Base-by-base conservation (phyloP, 768 basidiomycete genomes). In the Tulasnella sp. region DNA sequence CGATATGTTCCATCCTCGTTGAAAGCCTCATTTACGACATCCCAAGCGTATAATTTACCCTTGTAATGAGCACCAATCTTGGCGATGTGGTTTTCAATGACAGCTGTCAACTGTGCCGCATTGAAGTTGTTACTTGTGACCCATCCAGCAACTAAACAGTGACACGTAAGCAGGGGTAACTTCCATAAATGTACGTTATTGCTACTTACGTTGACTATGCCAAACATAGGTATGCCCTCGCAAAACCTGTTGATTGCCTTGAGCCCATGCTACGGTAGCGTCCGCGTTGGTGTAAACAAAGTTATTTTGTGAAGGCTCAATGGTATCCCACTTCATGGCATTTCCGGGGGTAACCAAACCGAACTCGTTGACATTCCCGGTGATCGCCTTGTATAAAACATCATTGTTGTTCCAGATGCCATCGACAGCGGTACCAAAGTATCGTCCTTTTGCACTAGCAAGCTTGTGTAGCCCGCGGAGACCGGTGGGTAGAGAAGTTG, bases 1-100 rank as follows among this genome's bases (percentile, higher is more conserved):
- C 76, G 71, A 63, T 66, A 75, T 7, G 74, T 77, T 20, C 54
- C 77, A 56, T 79, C 69, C 28, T 79, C 78, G 56, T 77, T 74
- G 65, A 79, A 75, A 8, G 74, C 69, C 60, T 78, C 75, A 46
- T 77, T 78, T 47, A 76, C 63, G 32, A 76, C 74, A 58, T 76
- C 74, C 73, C 74, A 47, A 24, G 27, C 65, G 56, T 70, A 77
- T 70, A 75, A 65, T 60, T 75, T 58, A 20, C 77, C 77, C 56
- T 67, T 70, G 60, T 73, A 79, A 51, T 73, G 75, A 5, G 65
- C 62, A n/a, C 76, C 73, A 16, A 75, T 61, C 4, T 72, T 73
- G 27, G 64, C 59, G 53, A 72, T 71, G 57, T 78, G 76, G 25
- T 64, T 71, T 52, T 69, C 58, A 35, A 78, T 63, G 48, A 76